These are phyloP conservation scores for Dryas octopetala DNA, from an alignment of 306 rosid species.

Conservation along the genomic window DNA sequence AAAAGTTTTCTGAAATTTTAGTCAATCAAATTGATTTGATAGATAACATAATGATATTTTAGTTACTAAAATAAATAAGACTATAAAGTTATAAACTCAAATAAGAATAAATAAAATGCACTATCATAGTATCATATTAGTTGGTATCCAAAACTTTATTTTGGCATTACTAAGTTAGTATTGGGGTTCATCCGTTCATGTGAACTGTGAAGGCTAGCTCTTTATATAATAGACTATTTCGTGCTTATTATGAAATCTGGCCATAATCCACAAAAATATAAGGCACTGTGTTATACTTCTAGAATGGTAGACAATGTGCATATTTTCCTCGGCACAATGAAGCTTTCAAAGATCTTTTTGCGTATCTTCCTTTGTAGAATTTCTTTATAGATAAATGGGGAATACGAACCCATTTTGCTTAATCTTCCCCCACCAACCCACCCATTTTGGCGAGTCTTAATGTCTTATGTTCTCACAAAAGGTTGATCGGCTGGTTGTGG, in stretches of 20 bases:
- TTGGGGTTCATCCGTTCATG: neutral
- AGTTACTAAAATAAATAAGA: no score
- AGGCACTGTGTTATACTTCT: neutral
- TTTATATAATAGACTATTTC: neutral
- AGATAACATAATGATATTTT: no score
- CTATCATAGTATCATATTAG: no score
- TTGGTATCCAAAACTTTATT: no score
- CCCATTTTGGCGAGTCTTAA: neutral
- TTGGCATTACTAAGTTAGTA: no score
- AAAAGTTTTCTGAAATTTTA: no score
- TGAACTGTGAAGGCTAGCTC: neutral
- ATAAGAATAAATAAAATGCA: no score
- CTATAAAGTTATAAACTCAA: no score
- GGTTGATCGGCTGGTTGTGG: no score
- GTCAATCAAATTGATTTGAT: no score
- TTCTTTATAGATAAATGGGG: neutral
- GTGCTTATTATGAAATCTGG: neutral
- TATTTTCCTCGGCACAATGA: slow-evolving; percentile 1
- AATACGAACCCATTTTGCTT: neutral
- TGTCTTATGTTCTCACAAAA: neutral
- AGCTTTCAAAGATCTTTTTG: neutral
- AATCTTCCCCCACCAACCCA: neutral
- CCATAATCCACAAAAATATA: neutral
- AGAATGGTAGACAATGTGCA: neutral
- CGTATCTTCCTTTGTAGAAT: neutral